phyloP scores from a whole-genome alignment of 78 protist species.

The Dictyostelium citrinum region DNA sequence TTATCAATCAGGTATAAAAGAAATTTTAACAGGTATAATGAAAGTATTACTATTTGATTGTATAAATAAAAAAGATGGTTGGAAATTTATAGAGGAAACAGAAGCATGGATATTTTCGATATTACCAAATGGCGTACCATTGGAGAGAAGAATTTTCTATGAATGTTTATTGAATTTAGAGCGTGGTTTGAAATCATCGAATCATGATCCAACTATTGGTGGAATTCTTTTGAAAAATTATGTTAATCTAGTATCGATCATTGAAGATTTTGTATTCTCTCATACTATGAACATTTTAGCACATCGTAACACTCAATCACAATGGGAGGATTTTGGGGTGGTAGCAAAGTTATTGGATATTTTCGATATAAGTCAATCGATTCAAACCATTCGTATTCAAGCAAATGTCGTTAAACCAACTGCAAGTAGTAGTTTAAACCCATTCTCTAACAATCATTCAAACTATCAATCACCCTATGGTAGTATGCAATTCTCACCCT shows the following conservation, averaged over 20 bases:
- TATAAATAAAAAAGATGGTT: conserved; percentile 55
- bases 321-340: conserved; percentile 74
- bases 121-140: conserved; percentile 40
- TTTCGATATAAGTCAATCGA: conserved; percentile 51
- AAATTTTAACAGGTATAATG: conserved; percentile 54
- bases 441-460: neutral
- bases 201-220: neutral
- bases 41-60: conserved; percentile 51
- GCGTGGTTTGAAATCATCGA: neutral
- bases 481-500: conserved; percentile 8
- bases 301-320: conserved; percentile 66
- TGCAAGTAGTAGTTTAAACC: neutral
- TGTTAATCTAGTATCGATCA: conserved; percentile 61
- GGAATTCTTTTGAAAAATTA: conserved; percentile 29
- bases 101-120: conserved; percentile 59
- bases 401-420: neutral
- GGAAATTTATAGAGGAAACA: conserved; percentile 75
- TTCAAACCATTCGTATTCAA: conserved; percentile 35
- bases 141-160: conserved; percentile 62
- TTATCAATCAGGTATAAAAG: conserved; percentile 45
- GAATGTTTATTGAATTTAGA: conserved; percentile 47
- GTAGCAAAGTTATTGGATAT: conserved; percentile 63
- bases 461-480: neutral
- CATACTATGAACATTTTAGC: conserved; percentile 52
- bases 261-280: conserved; percentile 66